Evolutionary conservation across 495 filamentous ascomycete genomes (phyloP), one percentile per base, ranked within the genome.

Genomic region (Rhypophila decipiens): DNA sequence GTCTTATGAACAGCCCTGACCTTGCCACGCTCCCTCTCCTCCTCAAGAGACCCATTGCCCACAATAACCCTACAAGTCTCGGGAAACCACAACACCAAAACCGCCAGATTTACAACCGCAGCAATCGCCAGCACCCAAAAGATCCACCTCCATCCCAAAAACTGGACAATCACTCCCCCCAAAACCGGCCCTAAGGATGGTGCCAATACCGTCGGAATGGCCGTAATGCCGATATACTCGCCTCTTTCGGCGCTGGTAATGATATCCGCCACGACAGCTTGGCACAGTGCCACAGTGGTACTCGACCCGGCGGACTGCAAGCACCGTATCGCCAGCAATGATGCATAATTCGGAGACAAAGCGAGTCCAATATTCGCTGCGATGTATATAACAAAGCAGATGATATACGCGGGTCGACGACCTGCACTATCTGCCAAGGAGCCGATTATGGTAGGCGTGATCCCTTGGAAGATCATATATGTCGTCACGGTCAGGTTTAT

Each of bases 101-200:
- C 18, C 3, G 67, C 35, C 2, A 75, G 59, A 27, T 70, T 68
- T 15, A 69, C 53, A 0, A 64, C 72, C 0, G 66, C 68, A 10
- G 72, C 53, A 18, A 84, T 82, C 36, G 70, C 56, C 21, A 87
- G 61, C 42, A 88, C 84, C 78, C 79, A 86, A 58, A 87, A 89
- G 24, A 85, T 82, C 38, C 67, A 68, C 21, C 81, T 66, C 85
- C 84, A 88, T 2, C 82, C 82, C 1, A 83, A 63, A 34, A 69
- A 82, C 33, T 84, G 67, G 8, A 69, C 65, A 12, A 88, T 56
- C 1, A 80, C 51, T 1, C 83, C 84, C 11, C 84, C 83, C 5
- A 87, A 31, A 4, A 61, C 55, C 4, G 58, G 58, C 0, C 58
- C 58, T 1, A 61, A 13, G 33, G 55, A 58, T 11, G 58, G 55